Percentiles rank a stretch among this genome's conserved stretches.
These are phyloP conservation scores for Curvularia sp. DNA, from an alignment of 2,329 filamentous ascomycete genomes.

Conservation along the genomic window DNA sequence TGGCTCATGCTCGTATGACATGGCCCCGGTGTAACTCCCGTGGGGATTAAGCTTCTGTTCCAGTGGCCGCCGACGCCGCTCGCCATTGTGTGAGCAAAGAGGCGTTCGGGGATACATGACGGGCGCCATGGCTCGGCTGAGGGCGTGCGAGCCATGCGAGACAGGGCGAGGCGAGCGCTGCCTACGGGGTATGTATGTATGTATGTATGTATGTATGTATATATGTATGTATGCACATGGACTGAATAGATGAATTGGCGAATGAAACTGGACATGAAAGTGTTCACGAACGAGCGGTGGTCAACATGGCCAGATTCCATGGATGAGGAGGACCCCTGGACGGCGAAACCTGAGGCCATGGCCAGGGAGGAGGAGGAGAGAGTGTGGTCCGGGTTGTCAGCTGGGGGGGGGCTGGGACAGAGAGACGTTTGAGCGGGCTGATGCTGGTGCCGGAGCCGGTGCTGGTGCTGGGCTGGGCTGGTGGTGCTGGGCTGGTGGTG, in stretches of 20 bases:
- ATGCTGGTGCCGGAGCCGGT: not conserved
- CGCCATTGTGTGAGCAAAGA: slow-evolving; percentile 26
- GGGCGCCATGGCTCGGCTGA: slow-evolving; percentile 2
- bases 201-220: not conserved
- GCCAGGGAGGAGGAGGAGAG: slow-evolving; percentile 5
- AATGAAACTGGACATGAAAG: too few species aligned
- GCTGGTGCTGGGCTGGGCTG: slow-evolving; percentile 13
- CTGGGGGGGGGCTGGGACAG: slow-evolving; percentile 10
- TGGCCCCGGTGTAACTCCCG: slow-evolving; percentile 51
- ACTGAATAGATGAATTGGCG: slow-evolving; percentile 1
- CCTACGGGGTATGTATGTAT: not conserved
- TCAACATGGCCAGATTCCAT: too few species aligned
- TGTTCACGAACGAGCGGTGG: too few species aligned
- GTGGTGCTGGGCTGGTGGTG: slow-evolving; percentile 21
- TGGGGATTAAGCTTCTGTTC: slow-evolving; percentile 43
- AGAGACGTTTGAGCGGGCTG: not conserved
- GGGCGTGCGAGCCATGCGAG: not conserved
- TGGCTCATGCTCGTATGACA: slow-evolving; percentile 50
- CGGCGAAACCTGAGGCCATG: slow-evolving; percentile 16
- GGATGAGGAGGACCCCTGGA: slow-evolving; percentile 7
- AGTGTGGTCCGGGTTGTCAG: slow-evolving; percentile 13
- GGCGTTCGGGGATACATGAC: not conserved
- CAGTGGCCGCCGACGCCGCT: slow-evolving; percentile 32
- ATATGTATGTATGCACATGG: not conserved
- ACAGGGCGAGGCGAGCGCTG: too few species aligned